Percentiles rank a stretch among this genome's conserved stretches.
Evolutionary conservation across 768 basidiomycete genomes (phyloP).

Genomic region (Pisolithus marmoratus): DNA sequence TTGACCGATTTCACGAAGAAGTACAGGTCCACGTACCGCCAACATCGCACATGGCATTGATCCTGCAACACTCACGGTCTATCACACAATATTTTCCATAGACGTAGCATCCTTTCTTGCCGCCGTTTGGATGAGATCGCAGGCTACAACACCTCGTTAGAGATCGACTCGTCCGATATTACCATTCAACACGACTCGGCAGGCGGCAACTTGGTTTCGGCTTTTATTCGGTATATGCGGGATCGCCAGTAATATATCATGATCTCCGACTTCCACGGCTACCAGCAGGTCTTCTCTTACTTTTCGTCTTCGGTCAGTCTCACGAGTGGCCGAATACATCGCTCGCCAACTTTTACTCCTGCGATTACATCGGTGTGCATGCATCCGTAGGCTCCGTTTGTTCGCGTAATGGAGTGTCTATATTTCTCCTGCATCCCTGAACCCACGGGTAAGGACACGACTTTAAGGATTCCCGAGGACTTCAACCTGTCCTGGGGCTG

Average conservation of each 20-base stretch:
- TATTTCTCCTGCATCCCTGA: constrained; percentile 61
- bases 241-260: constrained; percentile 9
- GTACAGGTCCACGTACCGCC: too few species aligned
- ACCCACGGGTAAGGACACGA: too few species aligned
- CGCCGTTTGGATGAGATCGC: constrained; percentile 47
- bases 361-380: constrained; percentile 31
- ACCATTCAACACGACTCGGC: constrained; percentile 52
- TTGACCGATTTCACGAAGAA: constrained; percentile 30
- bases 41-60: too few species aligned
- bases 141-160: constrained; percentile 45
- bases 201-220: constrained; percentile 44
- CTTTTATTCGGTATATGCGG: constrained; percentile 33
- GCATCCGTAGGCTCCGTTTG: too few species aligned
- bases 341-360: constrained; percentile 17
- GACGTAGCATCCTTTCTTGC: constrained; percentile 50
- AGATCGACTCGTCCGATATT: constrained; percentile 39
- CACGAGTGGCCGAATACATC: constrained; percentile 34
- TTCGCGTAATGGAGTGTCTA: constrained; percentile 43
- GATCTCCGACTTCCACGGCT: constrained; percentile 13
- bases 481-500: constrained; percentile 54
- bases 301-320: too few species aligned
- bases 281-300: constrained; percentile 28
- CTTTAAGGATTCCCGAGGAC: constrained; percentile 58
- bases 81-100: constrained; percentile 29
- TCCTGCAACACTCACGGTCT: constrained; percentile 7